Percentiles rank a stretch among this genome's conserved stretches.
phyloP scores from a whole-genome alignment of 139 green algal species.

The Trebouxia sp. region DNA sequence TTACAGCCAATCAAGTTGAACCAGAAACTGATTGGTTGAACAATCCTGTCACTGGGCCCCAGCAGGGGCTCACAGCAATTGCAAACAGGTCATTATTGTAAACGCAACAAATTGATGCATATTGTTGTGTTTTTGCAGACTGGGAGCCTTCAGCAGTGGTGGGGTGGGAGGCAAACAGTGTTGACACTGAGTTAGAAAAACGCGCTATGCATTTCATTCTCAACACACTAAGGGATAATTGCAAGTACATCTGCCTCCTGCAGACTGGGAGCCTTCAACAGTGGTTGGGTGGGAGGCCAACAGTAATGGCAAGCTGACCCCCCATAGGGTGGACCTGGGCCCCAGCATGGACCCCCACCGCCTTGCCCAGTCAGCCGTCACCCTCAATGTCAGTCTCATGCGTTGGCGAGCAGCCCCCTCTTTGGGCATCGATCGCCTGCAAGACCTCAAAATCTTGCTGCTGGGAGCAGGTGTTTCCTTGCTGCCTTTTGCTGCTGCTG shows the following conservation, averaged over 20 bases:
- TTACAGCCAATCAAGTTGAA: no score
- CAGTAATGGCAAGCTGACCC: constrained; percentile 55
- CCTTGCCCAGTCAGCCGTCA: constrained; percentile 70
- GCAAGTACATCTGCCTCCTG: neutral
- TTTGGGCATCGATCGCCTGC: constrained; percentile 73
- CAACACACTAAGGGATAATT: neutral
- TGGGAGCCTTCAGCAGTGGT: no score
- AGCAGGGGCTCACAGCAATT: no score
- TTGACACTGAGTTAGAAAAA: no score
- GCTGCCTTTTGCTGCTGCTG: no score
- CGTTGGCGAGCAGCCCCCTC: constrained; percentile 85
- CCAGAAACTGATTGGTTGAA: no score
- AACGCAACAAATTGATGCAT: no score
- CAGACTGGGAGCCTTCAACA: constrained; percentile 23
- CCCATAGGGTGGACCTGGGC: constrained; percentile 61
- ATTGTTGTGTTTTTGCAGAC: no score
- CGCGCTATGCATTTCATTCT: neutral
- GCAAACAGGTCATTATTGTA: no score
- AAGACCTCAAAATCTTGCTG: constrained; percentile 78
- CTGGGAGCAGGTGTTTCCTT: constrained; percentile 78
- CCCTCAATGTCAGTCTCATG: constrained; percentile 98
- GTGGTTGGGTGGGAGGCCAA: constrained; percentile 83
- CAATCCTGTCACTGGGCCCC: no score
- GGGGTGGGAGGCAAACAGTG: no score
- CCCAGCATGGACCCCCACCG: constrained; percentile 71